Conservation (phyloP, 2,329 filamentous ascomycete genomes). For the Phaeomoniella chlamydospora region DNA sequence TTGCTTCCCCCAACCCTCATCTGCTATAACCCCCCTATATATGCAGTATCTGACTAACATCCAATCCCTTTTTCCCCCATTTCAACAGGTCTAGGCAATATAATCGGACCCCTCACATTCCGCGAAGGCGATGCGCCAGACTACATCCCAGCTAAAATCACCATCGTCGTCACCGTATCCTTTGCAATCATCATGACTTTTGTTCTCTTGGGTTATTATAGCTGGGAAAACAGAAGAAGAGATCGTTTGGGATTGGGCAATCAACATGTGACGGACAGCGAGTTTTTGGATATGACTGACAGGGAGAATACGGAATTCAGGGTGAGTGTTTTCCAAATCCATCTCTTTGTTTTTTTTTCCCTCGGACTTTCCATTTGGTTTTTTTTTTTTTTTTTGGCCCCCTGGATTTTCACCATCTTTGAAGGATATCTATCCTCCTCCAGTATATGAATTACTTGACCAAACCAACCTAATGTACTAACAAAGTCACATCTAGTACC, state of each 20-base stretch:
- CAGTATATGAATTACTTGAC: too few species aligned
- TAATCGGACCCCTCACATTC: conserved; percentile 30
- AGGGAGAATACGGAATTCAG: conserved; percentile 15
- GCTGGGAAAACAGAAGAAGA: conserved; percentile 16
- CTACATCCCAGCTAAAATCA: conserved; percentile 25
- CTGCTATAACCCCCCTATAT: too few species aligned
- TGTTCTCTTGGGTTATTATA: conserved; percentile 15
- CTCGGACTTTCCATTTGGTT: too few species aligned
- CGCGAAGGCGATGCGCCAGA: conserved; percentile 25
- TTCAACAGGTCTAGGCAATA: conserved; percentile 24
- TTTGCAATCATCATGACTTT: conserved; percentile 14
- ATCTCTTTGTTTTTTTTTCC: too few species aligned
- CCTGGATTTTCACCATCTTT: too few species aligned
- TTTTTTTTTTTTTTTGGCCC: too few species aligned
- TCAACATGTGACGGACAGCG: conserved; percentile 7
- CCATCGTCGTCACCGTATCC: conserved; percentile 22
- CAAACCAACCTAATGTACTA: too few species aligned
- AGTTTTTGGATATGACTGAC: conserved; percentile 19
- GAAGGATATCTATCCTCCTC: too few species aligned
- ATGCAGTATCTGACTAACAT: too few species aligned
- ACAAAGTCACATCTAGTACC: too few species aligned
- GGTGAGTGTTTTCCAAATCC: not conserved
- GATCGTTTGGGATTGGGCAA: conserved; percentile 7
- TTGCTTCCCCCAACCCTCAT: too few species aligned
- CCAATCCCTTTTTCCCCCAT: too few species aligned